Evolutionary conservation across 2,329 filamentous ascomycete species (phyloP).

Genomic region (Pleoardoris graminearum): DNA sequence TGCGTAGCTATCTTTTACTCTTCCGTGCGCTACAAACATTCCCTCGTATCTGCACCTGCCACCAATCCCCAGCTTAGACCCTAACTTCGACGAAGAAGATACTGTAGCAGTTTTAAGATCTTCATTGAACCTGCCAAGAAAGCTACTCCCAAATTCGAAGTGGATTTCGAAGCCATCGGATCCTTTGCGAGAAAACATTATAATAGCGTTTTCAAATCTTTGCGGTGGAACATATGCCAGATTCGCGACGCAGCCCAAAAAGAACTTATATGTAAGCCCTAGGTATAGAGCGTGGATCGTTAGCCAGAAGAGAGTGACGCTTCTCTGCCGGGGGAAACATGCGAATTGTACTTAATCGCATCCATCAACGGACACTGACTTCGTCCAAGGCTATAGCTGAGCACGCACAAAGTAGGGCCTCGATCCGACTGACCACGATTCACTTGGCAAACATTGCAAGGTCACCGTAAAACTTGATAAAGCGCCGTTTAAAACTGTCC

Average conservation of each 20-base stretch:
- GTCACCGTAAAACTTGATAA: not conserved
- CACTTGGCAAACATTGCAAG: not conserved
- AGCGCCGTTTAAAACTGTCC: not conserved
- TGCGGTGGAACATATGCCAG: conserved; percentile 17
- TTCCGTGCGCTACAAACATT: not conserved
- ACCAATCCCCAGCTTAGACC: not conserved
- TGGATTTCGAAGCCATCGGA: conserved; percentile 2
- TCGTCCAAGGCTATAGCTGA: conserved; percentile 13
- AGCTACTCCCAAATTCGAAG: not conserved
- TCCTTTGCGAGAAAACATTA: conserved; percentile 5
- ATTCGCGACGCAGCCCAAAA: conserved; percentile 21
- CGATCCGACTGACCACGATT: not conserved
- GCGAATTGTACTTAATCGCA: too few relatives aligned
- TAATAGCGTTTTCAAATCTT: not conserved
- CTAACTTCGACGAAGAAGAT: not conserved
- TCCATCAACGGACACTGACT: too few relatives aligned
- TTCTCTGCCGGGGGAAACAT: too few relatives aligned
- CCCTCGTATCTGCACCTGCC: not conserved
- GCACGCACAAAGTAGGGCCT: conserved; percentile 1
- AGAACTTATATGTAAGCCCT: conserved; percentile 4
- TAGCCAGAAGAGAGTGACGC: too few relatives aligned
- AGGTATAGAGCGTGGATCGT: too few relatives aligned
- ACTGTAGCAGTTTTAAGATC: conserved; percentile 1
- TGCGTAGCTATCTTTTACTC: conserved; percentile 7
- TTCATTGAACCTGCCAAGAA: not conserved